phyloP scores from a whole-genome alignment of 2,329 filamentous ascomycete genomes.

The Leptosphaerulina australis region DNA sequence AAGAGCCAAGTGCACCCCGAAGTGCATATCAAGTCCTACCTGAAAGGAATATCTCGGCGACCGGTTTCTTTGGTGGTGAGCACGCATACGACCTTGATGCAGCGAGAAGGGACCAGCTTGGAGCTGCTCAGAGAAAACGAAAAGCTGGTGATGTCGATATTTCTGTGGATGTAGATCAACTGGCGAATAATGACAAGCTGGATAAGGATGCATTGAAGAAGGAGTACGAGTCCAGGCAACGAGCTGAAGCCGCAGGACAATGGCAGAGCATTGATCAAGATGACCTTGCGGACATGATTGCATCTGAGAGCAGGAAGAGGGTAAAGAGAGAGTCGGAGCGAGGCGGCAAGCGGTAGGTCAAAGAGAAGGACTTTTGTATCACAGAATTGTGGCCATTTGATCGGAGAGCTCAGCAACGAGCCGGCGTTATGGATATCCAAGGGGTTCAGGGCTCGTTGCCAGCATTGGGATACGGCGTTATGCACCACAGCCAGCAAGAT shows the following conservation, averaged over 20 bases:
- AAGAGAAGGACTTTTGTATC: slow-evolving; percentile 30
- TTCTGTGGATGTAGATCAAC: slow-evolving; percentile 82
- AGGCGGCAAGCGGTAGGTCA: slow-evolving; percentile 60
- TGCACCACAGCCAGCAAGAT: slow-evolving; percentile 19
- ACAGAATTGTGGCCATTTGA: slow-evolving; percentile 25
- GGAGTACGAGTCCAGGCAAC: slow-evolving; percentile 75
- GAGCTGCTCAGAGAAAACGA: slow-evolving; percentile 81
- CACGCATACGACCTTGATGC: slow-evolving; percentile 85
- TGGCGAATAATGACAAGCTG: slow-evolving; percentile 76
- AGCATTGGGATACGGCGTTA: slow-evolving; percentile 39
- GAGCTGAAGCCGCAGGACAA: slow-evolving; percentile 64
- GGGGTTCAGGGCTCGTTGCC: slow-evolving; percentile 19
- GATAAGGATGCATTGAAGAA: slow-evolving; percentile 82
- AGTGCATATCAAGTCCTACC: slow-evolving; percentile 89
- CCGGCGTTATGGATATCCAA: slow-evolving; percentile 32
- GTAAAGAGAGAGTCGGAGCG: slow-evolving; percentile 86
- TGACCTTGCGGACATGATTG: slow-evolving; percentile 94
- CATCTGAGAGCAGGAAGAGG: slow-evolving; percentile 87
- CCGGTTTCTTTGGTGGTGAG: slow-evolving; percentile 96
- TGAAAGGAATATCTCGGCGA: slow-evolving; percentile 81
- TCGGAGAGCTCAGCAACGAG: slow-evolving; percentile 26
- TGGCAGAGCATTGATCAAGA: slow-evolving; percentile 83
- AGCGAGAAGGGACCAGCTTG: slow-evolving; percentile 65
- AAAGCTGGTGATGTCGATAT: slow-evolving; percentile 96
- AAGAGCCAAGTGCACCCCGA: slow-evolving; percentile 73